Evolutionary conservation across 306 rosid species (phyloP).

Genomic region (Hylodesmum podocarpum): DNA sequence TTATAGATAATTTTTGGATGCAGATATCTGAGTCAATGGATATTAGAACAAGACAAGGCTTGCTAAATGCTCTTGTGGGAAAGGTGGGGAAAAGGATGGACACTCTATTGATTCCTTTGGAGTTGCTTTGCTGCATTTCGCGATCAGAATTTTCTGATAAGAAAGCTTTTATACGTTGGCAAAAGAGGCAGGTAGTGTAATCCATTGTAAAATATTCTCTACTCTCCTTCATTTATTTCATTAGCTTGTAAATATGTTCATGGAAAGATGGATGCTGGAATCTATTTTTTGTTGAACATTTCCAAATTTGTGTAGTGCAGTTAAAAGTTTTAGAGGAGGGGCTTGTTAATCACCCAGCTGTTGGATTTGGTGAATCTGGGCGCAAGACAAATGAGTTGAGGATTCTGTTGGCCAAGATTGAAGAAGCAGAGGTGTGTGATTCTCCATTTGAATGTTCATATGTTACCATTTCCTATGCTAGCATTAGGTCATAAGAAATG

Average conservation of each 20-base stretch:
- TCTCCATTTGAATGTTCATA: slow-evolving; percentile 19
- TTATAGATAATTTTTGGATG: slow-evolving; percentile 26
- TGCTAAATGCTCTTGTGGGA: slow-evolving; percentile 89
- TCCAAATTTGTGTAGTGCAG: slow-evolving; percentile 50
- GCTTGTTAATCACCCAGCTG: slow-evolving; percentile 81
- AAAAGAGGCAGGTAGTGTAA: slow-evolving; percentile 89
- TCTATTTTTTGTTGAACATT: slow-evolving; percentile 25
- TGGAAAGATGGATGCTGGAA: slow-evolving; percentile 29
- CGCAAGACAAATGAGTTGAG: slow-evolving; percentile 85
- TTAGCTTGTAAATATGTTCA: slow-evolving; percentile 23
- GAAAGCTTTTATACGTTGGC: slow-evolving; percentile 94
- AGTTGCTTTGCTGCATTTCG: slow-evolving; percentile 82
- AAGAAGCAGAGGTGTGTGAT: slow-evolving; percentile 85
- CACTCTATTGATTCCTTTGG: slow-evolving; percentile 86
- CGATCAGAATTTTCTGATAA: slow-evolving; percentile 97
- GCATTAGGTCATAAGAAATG: slow-evolving; percentile 19
- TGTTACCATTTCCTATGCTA: not conserved
- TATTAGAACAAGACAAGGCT: slow-evolving; percentile 88
- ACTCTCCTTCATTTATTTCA: slow-evolving; percentile 15
- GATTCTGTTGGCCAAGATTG: slow-evolving; percentile 91
- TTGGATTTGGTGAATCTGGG: slow-evolving; percentile 95
- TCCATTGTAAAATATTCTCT: slow-evolving; percentile 15
- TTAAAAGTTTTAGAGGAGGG: slow-evolving; percentile 96
- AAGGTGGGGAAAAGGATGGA: slow-evolving; percentile 98
- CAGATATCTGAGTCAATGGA: slow-evolving; percentile 92